Conservation (phyloP, 768 basidiomycete genomes). For the Trametes gibbosa region DNA sequence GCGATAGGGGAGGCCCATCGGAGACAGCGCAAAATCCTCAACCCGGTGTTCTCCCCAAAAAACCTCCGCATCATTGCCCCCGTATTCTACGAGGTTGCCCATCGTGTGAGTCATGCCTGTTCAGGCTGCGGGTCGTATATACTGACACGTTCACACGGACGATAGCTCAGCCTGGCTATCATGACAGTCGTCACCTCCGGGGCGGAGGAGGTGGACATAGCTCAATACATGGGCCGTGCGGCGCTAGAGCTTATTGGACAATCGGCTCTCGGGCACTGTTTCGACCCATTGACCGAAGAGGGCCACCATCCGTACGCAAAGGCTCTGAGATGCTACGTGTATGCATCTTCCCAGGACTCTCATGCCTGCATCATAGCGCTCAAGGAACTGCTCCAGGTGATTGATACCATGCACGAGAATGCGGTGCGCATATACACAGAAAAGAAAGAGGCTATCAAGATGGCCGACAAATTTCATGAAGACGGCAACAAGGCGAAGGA, state of each 20-base stretch:
- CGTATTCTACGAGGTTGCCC: constrained; percentile 11
- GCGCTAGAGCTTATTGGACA: constrained; percentile 26
- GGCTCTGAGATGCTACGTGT: constrained; percentile 24
- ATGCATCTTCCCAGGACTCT: not conserved
- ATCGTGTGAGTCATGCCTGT: not conserved
- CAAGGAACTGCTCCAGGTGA: constrained; percentile 33
- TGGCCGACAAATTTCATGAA: not conserved
- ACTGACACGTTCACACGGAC: too few relatives aligned
- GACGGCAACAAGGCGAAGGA: not conserved
- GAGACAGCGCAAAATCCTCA: constrained; percentile 25
- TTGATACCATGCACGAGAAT: constrained; percentile 35
- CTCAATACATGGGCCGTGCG: constrained; percentile 23
- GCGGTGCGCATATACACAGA: constrained; percentile 35
- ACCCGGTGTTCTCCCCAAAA: constrained; percentile 14
- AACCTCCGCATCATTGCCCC: constrained; percentile 14
- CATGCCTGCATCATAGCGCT: constrained; percentile 9
- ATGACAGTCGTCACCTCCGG: not conserved
- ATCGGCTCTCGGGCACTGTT: constrained; percentile 24
- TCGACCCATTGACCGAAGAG: constrained; percentile 22
- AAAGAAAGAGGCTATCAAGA: constrained; percentile 34
- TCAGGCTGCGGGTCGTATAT: not conserved
- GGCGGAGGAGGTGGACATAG: constrained; percentile 18
- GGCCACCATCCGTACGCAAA: constrained; percentile 18
- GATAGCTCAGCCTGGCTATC: constrained; percentile 20
- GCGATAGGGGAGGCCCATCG: constrained; percentile 19